Percentiles rank a stretch among this genome's conserved stretches.
Conservation (phyloP, 2,329 filamentous ascomycete genomes). For the Trichophyton simii region DNA sequence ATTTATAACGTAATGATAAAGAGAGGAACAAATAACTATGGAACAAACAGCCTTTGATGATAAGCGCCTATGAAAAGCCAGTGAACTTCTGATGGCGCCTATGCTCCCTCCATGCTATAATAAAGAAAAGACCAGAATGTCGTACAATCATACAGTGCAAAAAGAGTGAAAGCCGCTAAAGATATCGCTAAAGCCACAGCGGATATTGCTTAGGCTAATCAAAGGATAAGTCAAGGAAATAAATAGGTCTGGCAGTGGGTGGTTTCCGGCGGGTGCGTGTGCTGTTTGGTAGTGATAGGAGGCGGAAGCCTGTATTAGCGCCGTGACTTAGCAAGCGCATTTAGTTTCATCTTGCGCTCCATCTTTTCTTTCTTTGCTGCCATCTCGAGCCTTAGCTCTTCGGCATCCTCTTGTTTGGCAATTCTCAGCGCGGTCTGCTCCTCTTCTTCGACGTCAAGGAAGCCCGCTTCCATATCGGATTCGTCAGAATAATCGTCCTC, state of each 20-base stretch:
- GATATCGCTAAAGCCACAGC: slow-evolving; percentile 2
- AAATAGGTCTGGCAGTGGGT: not conserved
- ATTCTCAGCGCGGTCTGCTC: slow-evolving; percentile 30
- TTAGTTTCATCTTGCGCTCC: slow-evolving; percentile 33
- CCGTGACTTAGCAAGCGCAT: slow-evolving; percentile 24
- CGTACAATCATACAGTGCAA: slow-evolving; percentile 1
- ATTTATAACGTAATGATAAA: not conserved
- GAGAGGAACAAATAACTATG: not conserved
- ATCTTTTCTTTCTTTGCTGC: slow-evolving; percentile 36
- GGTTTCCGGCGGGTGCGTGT: too few relatives aligned
- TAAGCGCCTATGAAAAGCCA: slow-evolving; percentile 2
- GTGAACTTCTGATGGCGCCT: not conserved
- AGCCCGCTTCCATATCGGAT: slow-evolving; percentile 41
- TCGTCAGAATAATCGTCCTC: slow-evolving; percentile 31
- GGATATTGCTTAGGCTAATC: not conserved
- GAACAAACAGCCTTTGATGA: not conserved
- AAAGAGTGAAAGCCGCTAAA: slow-evolving; percentile 1
- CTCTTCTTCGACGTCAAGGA: slow-evolving; percentile 35
- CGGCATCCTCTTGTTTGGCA: slow-evolving; percentile 36
- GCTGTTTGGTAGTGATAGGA: not conserved
- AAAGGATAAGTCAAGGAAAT: not conserved
- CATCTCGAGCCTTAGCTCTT: slow-evolving; percentile 32
- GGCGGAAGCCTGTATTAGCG: slow-evolving; percentile 15
- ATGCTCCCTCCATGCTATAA: slow-evolving; percentile 3
- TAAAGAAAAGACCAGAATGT: not conserved